Evolutionary conservation across 345 rosid species (phyloP), one percentile per base, ranked within the genome.

Genomic region (Hibiscus syriacus): DNA sequence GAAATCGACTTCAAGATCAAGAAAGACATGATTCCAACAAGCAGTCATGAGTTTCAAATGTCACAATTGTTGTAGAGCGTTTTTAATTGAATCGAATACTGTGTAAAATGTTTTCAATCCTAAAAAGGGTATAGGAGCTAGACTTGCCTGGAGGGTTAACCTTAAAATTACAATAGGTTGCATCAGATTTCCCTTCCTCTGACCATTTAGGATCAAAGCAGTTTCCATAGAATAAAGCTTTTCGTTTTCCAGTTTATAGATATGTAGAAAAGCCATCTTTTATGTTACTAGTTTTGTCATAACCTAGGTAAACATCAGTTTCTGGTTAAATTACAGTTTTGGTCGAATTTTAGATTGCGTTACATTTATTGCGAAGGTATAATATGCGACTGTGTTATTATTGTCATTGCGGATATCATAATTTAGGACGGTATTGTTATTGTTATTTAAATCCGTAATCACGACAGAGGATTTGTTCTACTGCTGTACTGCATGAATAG

Each of bases 1-100:
- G 60, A 38, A 69, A 61, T 67, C 36, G 55, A 71, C 32, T 22
- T 26, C 34, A 60, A 66, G 74, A 34, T 34, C 38, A 34, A 34
- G 48, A 14, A 14, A 43, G 29, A 58, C 50, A 48, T 52, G 32
- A 50, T 48, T 60, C 55, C 16, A 32, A 41, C 26, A 74, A 59
- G 22, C 34, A 13, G 39, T 22, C 57, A 6, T 30, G 1, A 66
- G 32, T 67, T 43, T 54, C 20, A 5, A 63, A 55, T 54, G 53
- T n/a, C 2, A 6, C 38, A 34, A 61, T 22, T 61, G 54, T 63
- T 25, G 23, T 63, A 63, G 32, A 63, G 23, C 7, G 34, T 41
- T 63, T 29, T 14, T 25, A 63, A 22, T 41, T 25, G 34, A 25
- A 63, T 7, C 20, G 41, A 8, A 23, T 52, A 23, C 36, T 41